Conservation (phyloP, 2,329 filamentous ascomycete species). For the Pochonia chlamydosporia region DNA sequence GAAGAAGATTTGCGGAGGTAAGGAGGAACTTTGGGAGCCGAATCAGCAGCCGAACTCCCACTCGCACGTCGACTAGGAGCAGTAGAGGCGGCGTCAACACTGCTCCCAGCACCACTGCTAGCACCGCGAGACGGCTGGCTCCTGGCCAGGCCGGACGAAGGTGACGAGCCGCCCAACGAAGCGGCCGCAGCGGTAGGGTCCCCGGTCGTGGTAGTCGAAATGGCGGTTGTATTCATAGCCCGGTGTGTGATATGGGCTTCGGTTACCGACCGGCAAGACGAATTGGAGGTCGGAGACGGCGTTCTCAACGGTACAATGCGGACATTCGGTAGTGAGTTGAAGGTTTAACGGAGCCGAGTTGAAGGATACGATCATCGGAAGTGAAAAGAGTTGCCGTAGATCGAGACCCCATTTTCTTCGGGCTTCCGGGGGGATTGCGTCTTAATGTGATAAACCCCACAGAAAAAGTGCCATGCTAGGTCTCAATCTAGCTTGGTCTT, state of each 20-base stretch:
- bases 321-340: slow-evolving; percentile 8
- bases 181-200: background rate
- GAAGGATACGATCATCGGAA: slow-evolving; percentile 10
- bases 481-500: too few species aligned
- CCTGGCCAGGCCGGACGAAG: background rate
- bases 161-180: background rate
- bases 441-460: too few species aligned
- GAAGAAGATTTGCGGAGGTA: background rate
- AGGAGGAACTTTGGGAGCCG: slow-evolving; percentile 1
- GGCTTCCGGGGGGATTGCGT: too few species aligned
- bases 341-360: slow-evolving; percentile 11
- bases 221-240: slow-evolving; percentile 6
- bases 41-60: slow-evolving; percentile 4
- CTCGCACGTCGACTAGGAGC: background rate
- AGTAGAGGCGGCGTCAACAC: background rate
- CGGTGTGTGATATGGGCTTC: background rate
- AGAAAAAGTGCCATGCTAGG: too few species aligned
- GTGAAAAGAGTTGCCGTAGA: slow-evolving; percentile 7
- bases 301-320: slow-evolving; percentile 6
- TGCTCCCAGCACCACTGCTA: slow-evolving; percentile 2
- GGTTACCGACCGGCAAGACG: background rate
- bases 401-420: slow-evolving; percentile 9
- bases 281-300: slow-evolving; percentile 4
- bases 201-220: background rate
- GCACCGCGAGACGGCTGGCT: background rate